Evolutionary conservation across 108 stramenopile species (phyloP), one percentile per base, ranked within the genome.

Genomic region (Seminavis robusta): DNA sequence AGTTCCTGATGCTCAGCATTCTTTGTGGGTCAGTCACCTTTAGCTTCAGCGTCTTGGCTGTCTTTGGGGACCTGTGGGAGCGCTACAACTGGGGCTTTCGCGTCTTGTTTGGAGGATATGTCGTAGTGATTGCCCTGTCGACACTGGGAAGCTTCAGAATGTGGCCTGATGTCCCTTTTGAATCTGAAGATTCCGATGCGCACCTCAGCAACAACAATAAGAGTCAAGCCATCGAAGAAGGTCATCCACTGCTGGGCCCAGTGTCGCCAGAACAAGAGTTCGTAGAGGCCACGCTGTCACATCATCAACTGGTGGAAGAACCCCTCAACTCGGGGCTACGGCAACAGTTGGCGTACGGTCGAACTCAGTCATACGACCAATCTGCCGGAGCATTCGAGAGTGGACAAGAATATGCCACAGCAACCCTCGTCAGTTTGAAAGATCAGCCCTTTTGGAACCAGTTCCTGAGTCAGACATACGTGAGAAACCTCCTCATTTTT

Each of bases 401-500:
- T n/a, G n/a, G n/a, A n/a, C n/a, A n/a, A n/a, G n/a, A n/a, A n/a
- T n/a, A n/a, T n/a, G n/a, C n/a, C n/a, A n/a, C n/a, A n/a, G n/a
- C n/a, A n/a, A n/a, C n/a, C n/a, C n/a, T n/a, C 20, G 15, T 67
- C 11, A 61, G 65, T 40, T 25, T 73, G 27, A 73, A 73, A 29
- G 65, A 66, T 50, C 50, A 56, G 19, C 72, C 65, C 32, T 73
- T 83, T 28, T 20, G 13, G 33, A 26, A 57, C 4, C 77, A 83
- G 43, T 50, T 79, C 1, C 26, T 26, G 28, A 74, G 69, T 30
- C 47, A 21, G 2, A 39, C 45, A 4, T 76, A 64, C 45, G 11
- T 67, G 21, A 56, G 72, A n/a, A 51, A 69, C 13, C 23, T 58
- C 20, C 20, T 79, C 10, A 63, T 79, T 40, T 76, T 79, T 45